phyloP scores from a whole-genome alignment of 2,329 filamentous ascomycete genomes.

The Fusarium tuaranense region DNA sequence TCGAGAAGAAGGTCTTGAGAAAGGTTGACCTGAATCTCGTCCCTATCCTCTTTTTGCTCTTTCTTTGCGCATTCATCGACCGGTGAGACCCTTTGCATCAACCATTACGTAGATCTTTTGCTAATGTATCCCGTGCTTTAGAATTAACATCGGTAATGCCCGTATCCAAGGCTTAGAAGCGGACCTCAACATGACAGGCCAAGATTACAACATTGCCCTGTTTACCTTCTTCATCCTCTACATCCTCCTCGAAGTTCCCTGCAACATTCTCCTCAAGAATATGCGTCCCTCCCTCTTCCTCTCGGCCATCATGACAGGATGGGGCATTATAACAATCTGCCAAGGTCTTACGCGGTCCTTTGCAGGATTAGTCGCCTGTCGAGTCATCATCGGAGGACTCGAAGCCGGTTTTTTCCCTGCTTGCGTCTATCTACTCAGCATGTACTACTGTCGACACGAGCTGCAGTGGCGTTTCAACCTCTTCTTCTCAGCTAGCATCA shows the following conservation, averaged over 20 bases:
- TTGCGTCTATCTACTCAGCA: slow-evolving; percentile 13
- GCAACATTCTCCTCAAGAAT: slow-evolving; percentile 58
- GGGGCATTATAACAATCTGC: slow-evolving; percentile 8
- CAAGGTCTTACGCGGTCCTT: slow-evolving; percentile 3
- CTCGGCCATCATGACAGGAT: slow-evolving; percentile 1
- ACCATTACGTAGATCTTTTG: background rate
- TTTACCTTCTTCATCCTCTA: slow-evolving; percentile 73
- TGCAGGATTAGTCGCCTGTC: slow-evolving; percentile 2
- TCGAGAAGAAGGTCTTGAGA: slow-evolving; percentile 7
- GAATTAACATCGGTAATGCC: slow-evolving; percentile 19
- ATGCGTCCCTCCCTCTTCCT: slow-evolving; percentile 8
- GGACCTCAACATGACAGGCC: slow-evolving; percentile 9
- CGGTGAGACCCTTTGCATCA: background rate
- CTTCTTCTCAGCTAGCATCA: slow-evolving; percentile 7
- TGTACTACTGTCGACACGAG: slow-evolving; percentile 17
- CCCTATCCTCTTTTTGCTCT: slow-evolving; percentile 2
- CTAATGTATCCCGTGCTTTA: background rate
- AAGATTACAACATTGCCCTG: slow-evolving; percentile 62
- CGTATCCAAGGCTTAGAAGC: slow-evolving; percentile 14
- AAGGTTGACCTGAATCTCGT: slow-evolving; percentile 7
- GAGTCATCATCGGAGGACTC: slow-evolving; percentile 7
- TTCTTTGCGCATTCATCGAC: slow-evolving; percentile 13
- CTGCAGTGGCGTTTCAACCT: slow-evolving; percentile 16
- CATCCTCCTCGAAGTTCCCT: slow-evolving; percentile 71
- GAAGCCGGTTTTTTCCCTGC: slow-evolving; percentile 19